Evolutionary conservation across 192 early-diverging fungal genomes (phyloP).

Genomic region (Linnemannia schmuckeri): DNA sequence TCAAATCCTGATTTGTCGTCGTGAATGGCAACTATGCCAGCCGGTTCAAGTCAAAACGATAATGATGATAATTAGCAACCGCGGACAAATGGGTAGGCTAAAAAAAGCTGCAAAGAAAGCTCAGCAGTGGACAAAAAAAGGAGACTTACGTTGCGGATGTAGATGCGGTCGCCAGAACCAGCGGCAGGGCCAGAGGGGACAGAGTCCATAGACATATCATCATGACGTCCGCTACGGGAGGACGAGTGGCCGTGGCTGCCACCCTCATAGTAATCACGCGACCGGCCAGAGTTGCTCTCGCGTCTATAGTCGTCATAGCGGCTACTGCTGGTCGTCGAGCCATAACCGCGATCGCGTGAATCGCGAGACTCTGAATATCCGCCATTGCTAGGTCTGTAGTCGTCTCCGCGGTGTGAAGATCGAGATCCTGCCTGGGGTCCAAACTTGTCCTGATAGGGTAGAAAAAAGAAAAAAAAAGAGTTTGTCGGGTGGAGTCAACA

Average conservation of each 20-base stretch:
- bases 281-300: constrained; percentile 9
- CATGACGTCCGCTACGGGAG: neutral
- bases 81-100: neutral
- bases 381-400: neutral
- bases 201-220: constrained; percentile 26
- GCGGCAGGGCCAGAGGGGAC: constrained; percentile 46
- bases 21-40: constrained; percentile 63
- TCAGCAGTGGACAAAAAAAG: neutral
- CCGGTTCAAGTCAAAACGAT: neutral
- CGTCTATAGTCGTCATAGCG: constrained; percentile 25
- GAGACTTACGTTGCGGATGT: constrained; percentile 49
- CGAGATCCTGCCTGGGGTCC: constrained; percentile 27
- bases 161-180: constrained; percentile 48
- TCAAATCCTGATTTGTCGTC: constrained; percentile 69
- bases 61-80: neutral
- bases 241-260: constrained; percentile 20
- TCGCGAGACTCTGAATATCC: neutral
- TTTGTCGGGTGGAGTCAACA: neutral
- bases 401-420: constrained; percentile 13
- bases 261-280: neutral
- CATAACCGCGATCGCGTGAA: neutral
- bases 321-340: constrained; percentile 2
- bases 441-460: constrained; percentile 41
- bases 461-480: neutral
- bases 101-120: neutral